phyloP scores from a whole-genome alignment of 495 filamentous ascomycete species.

The Hypoxylon fuscum region DNA sequence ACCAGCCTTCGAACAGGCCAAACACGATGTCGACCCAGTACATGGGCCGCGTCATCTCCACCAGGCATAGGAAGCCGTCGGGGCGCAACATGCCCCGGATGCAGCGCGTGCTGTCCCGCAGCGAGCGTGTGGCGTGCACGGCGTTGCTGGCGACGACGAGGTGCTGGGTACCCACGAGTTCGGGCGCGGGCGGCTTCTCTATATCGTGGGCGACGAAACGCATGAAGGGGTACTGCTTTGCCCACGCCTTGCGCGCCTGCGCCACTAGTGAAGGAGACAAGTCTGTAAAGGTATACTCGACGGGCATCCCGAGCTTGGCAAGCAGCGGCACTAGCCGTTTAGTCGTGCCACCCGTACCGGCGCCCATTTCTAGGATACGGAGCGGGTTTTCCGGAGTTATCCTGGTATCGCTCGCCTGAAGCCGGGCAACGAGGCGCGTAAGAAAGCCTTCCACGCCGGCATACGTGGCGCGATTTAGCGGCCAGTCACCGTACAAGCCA shows the following conservation, averaged over 20 bases:
- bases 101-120: slow-evolving; percentile 23
- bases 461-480: slow-evolving; percentile 47
- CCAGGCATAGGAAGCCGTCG: slow-evolving; percentile 54
- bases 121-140: slow-evolving; percentile 56
- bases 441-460: slow-evolving; percentile 53
- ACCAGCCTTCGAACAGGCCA: slow-evolving; percentile 63
- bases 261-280: slow-evolving; percentile 56
- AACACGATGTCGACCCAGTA: slow-evolving; percentile 59
- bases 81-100: slow-evolving; percentile 48
- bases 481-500: slow-evolving; percentile 52
- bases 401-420: slow-evolving; percentile 1
- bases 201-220: slow-evolving; percentile 57
- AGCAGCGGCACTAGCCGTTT: slow-evolving; percentile 45
- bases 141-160: slow-evolving; percentile 57
- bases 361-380: slow-evolving; percentile 49
- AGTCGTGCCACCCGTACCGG: slow-evolving; percentile 50
- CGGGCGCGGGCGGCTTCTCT: slow-evolving; percentile 30
- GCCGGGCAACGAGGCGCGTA: slow-evolving; percentile 36
- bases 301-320: slow-evolving; percentile 44
- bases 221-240: slow-evolving; percentile 52
- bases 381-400: slow-evolving; percentile 32
- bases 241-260: slow-evolving; percentile 43
- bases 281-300: slow-evolving; percentile 55
- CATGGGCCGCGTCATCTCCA: slow-evolving; percentile 54
- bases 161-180: slow-evolving; percentile 48